These are phyloP conservation scores for Tilletia indica DNA, from an alignment of 1,284 basidiomycete genomes.

Conservation along the genomic window DNA sequence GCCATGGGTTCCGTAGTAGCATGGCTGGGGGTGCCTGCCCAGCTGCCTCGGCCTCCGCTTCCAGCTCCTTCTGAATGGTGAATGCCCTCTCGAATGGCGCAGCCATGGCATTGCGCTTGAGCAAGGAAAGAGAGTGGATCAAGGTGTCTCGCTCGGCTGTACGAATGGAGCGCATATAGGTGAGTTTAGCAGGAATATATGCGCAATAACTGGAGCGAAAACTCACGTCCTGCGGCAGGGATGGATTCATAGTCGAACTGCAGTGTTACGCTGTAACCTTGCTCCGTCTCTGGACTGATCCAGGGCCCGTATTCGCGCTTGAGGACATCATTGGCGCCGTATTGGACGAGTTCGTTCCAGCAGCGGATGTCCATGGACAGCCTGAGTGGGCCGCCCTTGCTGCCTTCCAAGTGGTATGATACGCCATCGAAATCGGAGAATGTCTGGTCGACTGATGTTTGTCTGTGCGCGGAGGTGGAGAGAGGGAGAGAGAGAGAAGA, in stretches of 20 bases:
- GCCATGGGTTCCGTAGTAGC: conserved; percentile 78
- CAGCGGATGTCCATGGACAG: conserved; percentile 93
- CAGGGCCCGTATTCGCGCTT: conserved; percentile 78
- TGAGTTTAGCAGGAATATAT: too few species aligned
- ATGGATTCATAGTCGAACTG: conserved; percentile 81
- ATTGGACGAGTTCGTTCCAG: conserved; percentile 87
- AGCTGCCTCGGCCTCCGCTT: conserved; percentile 63
- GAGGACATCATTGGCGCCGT: conserved; percentile 80
- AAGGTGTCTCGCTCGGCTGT: conserved; percentile 60
- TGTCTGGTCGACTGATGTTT: conserved; percentile 83
- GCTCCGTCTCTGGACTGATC: conserved; percentile 65
- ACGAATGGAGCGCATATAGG: too few species aligned
- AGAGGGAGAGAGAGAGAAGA: too few species aligned
- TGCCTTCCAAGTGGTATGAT: conserved; percentile 83
- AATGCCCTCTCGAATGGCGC: conserved; percentile 93
- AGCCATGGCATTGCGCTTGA: conserved; percentile 91
- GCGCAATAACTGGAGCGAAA: not conserved
- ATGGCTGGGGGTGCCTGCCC: conserved; percentile 24
- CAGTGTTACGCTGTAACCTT: conserved; percentile 85
- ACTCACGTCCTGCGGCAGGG: conserved; percentile 75
- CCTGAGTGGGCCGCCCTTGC: conserved; percentile 68
- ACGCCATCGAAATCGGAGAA: conserved; percentile 99
- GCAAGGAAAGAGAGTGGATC: conserved; percentile 75
- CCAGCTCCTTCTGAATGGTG: conserved; percentile 78
- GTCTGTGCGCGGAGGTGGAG: conserved; percentile 61